Conservation (phyloP, 352 stramenopile genomes). For the Phytophthora palmivora region DNA sequence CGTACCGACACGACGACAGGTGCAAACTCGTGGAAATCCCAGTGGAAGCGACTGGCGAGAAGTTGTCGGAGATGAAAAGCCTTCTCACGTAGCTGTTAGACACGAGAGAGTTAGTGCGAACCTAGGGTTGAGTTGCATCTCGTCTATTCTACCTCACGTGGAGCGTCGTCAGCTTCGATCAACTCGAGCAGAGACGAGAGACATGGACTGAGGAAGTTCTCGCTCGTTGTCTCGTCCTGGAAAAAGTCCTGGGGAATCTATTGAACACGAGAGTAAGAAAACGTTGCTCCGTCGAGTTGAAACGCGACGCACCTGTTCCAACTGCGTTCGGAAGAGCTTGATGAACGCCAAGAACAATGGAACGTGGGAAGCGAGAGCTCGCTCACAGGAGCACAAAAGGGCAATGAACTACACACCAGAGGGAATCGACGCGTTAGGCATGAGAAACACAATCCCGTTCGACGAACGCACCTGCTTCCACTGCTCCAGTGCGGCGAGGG, state of each 20-base stretch:
- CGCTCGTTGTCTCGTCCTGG: constrained; percentile 59
- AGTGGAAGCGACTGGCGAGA: constrained; percentile 48
- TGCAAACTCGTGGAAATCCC: constrained; percentile 47
- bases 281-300: neutral
- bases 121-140: no score
- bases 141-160: constrained; percentile 42
- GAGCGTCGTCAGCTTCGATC: constrained; percentile 50
- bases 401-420: constrained; percentile 55
- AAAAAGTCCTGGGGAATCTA: constrained; percentile 81
- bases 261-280: neutral
- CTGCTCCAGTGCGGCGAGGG: constrained; percentile 91
- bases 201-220: constrained; percentile 72
- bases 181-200: constrained; percentile 74
- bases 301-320: constrained; percentile 53
- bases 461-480: constrained; percentile 88
- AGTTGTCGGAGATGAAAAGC: constrained; percentile 42
- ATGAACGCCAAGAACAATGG: constrained; percentile 70
- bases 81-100: constrained; percentile 40
- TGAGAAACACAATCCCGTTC: neutral
- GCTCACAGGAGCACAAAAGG: constrained; percentile 71
- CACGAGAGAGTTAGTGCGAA: neutral
- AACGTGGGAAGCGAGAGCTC: constrained; percentile 42
- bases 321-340: constrained; percentile 58
- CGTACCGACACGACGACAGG: constrained; percentile 46
- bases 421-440: neutral